Evolutionary conservation across 2,329 filamentous ascomycete genomes (phyloP).

Genomic region (Cercospora brassicicola): DNA sequence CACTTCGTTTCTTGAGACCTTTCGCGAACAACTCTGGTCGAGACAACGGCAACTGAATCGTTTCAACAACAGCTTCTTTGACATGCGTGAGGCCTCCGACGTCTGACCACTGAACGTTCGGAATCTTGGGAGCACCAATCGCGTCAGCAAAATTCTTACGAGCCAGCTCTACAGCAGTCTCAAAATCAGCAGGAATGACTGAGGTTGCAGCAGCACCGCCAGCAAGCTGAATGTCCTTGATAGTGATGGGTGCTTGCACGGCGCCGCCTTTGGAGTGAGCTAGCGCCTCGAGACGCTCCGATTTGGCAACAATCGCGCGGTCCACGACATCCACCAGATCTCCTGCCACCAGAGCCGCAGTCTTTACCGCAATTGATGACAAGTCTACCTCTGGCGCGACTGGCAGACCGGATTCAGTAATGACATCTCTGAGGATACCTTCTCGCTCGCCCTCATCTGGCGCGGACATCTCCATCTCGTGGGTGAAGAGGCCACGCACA

Average conservation of each 20-base stretch:
- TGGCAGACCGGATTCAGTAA: constrained; percentile 73
- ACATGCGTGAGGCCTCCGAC: constrained; percentile 91
- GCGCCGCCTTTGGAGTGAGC: constrained; percentile 51
- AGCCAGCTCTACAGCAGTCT: constrained; percentile 89
- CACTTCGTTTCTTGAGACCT: constrained; percentile 96
- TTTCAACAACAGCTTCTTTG: constrained; percentile 96
- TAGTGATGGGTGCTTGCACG: constrained; percentile 45
- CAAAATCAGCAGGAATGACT: constrained; percentile 80
- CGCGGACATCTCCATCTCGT: constrained; percentile 90
- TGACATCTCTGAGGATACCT: constrained; percentile 75
- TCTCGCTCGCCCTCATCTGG: constrained; percentile 92
- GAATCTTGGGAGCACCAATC: constrained; percentile 96
- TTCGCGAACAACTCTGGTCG: constrained; percentile 92
- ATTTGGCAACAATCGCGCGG: constrained; percentile 75
- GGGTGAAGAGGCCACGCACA: constrained; percentile 86
- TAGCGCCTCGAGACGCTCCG: constrained; percentile 71
- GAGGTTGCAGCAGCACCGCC: constrained; percentile 78
- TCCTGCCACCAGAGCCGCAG: constrained; percentile 85
- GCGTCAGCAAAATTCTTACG: constrained; percentile 97
- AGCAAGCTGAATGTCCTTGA: constrained; percentile 83
- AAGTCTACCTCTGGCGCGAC: constrained; percentile 83
- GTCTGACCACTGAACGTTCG: constrained; percentile 94
- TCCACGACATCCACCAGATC: constrained; percentile 94
- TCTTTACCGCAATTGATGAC: constrained; percentile 84
- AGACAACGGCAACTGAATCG: constrained; percentile 88